Base-by-base conservation (phyloP, 83 land plant genomes). In the Picea abies region DNA sequence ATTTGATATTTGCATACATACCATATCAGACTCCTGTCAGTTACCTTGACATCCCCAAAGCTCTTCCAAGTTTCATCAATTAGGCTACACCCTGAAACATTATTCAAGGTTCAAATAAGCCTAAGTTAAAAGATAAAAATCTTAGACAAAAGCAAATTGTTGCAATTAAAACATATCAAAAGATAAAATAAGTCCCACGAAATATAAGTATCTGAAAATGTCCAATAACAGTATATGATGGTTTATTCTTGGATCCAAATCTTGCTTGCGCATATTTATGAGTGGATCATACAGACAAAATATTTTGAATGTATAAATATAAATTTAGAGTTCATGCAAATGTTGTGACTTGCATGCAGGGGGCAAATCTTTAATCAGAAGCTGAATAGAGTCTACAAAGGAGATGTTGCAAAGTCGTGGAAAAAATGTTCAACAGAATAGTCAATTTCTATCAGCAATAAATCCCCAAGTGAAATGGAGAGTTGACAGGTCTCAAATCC, bases 1-100 rank as follows among this genome's bases (percentile, higher is more conserved):
- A 49, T 5, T 32, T 23, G 68, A 65, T n/a, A 23, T 20, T 65
- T 23, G 25, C 68, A 5, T 65, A 78, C 62, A 52, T 90, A 97
- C 99, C 99, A 97, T 82, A 96, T 96, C 63, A 97, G 81, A 85
- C 93, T 90, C 49, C 99, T 86, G 84, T 97, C 99, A 20, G 79
- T 73, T 65, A 92, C 69, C 81, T 93, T 89, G 20, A 96, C 98
- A 81, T 91, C 93, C 81, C 82, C 84, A 63, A 94, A 94, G 67
- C 90, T 94, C 82, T 94, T 90, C 93, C 96, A 94, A 26, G 92
- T 88, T 69, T 96, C 93, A 82, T 96, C 93, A 79, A 97, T 97
- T 69, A 94, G 80, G 66, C 91, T 71, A 80, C 93, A 93, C 67
- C 99, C 99, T 97, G 84, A 26, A 23, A n/a, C 15, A 73, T 44